Base-by-base conservation (phyloP, 2,329 filamentous ascomycete genomes). In the Clonostachys chloroleuca region DNA sequence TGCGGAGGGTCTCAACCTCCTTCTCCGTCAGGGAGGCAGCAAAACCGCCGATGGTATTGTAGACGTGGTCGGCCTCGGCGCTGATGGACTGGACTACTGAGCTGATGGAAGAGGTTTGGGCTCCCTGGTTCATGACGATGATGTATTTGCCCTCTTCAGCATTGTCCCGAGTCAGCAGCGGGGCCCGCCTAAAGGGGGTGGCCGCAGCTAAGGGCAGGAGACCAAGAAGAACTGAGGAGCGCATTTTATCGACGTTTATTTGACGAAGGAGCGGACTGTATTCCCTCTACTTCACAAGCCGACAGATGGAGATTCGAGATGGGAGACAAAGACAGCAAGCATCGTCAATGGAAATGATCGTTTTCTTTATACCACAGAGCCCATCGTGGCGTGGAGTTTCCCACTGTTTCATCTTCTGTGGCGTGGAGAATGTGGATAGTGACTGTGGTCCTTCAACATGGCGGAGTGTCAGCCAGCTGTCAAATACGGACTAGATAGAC, bases 171-270 rank as follows among this genome's bases (percentile, higher is more conserved):
- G 59, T 54, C 36, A 67, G 45, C 20, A 68, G 45, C 34, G 65
- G 66, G 16, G 65, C 65, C 34, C 65, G 65, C 49, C 56, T 59
- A 33, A 48, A 45, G 9, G 63, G 62, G 40, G 58, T 59, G 46
- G 61, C 61, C 47, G 64, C 43, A 43, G 57, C 60, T 39, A 64
- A 47, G 49, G 61, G 60, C 12, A 67, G 52, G 46, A 62, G 53
- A 49, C 59, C 57, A 48, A 67, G 62, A 42, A 66, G 56, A 55
- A 58, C 54, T 40, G 60, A 54, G 49, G 56, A 51, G 47, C 56
- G 59, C 64, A 67, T 67, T 12, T 53, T 66, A 47, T 30, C 24
- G 24, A 30, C 6, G 24, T 4, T 30, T 30, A 30, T 30, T 30
- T 30, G 24, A 30, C 24, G 24, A 30, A 30, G 10, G 24, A 30